These are phyloP conservation scores for Boletus sp. DNA, from an alignment of 1,284 basidiomycete species.

Conservation along the genomic window DNA sequence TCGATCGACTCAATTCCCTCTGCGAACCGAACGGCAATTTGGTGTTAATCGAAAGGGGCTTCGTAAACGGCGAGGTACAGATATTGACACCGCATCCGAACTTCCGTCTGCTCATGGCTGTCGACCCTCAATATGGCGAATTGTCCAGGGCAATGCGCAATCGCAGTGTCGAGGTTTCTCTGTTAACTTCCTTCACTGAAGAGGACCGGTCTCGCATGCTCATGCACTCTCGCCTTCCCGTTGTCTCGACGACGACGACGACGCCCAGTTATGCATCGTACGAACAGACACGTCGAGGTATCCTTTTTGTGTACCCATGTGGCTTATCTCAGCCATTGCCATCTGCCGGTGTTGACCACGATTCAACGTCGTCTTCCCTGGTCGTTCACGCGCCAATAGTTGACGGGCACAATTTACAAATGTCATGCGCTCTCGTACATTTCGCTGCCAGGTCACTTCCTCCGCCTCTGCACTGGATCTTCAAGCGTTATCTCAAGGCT, in stretches of 20 bases:
- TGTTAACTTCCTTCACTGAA: slow-evolving; percentile 36
- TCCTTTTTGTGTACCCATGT: slow-evolving; percentile 7
- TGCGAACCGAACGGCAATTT: slow-evolving; percentile 86
- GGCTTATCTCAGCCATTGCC: slow-evolving; percentile 3
- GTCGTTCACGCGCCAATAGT: slow-evolving; percentile 38
- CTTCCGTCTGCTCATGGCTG: slow-evolving; percentile 93
- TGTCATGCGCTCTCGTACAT: slow-evolving; percentile 34
- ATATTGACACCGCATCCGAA: slow-evolving; percentile 79
- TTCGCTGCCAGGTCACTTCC: slow-evolving; percentile 42
- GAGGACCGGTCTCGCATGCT: slow-evolving; percentile 48
- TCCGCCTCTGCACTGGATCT: slow-evolving; percentile 33
- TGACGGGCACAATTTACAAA: slow-evolving; percentile 9
- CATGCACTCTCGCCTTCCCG: slow-evolving; percentile 50
- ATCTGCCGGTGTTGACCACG: slow-evolving; percentile 43
- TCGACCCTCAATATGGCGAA: slow-evolving; percentile 90
- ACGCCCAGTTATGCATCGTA: slow-evolving; percentile 15
- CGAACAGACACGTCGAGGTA: slow-evolving; percentile 32
- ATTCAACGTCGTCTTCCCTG: slow-evolving; percentile 44
- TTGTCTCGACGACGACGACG: slow-evolving; percentile 4
- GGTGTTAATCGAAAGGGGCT: slow-evolving; percentile 86
- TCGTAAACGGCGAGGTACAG: slow-evolving; percentile 74
- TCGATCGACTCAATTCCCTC: slow-evolving; percentile 95
- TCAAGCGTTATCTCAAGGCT: slow-evolving; percentile 34
- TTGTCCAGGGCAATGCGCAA: slow-evolving; percentile 98
- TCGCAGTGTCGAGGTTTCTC: slow-evolving; percentile 84